Percentiles rank a stretch among this genome's conserved stretches.
Conservation (phyloP, 2,329 filamentous ascomycete species). For the Hypoxylon sp. region DNA sequence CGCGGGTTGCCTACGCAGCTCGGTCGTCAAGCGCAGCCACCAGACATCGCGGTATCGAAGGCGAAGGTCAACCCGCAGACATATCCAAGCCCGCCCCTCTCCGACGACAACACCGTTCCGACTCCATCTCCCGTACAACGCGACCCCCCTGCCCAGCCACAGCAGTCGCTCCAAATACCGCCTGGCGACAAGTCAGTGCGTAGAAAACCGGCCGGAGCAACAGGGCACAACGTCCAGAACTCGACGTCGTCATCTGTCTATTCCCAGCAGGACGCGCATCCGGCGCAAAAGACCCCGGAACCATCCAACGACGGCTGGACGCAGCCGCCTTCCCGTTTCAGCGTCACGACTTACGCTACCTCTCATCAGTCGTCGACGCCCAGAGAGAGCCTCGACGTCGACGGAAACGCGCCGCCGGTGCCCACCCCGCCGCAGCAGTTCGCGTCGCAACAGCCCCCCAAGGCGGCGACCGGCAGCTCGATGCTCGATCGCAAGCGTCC, state of each 20-base stretch:
- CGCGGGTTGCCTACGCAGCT: slow-evolving; percentile 1
- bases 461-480: slow-evolving; percentile 36
- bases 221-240: slow-evolving; percentile 43
- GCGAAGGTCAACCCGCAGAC: slow-evolving; percentile 31
- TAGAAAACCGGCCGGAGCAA: slow-evolving; percentile 52
- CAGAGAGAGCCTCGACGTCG: slow-evolving; percentile 49
- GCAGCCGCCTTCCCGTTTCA: slow-evolving; percentile 68
- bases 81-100: slow-evolving; percentile 52
- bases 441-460: slow-evolving; percentile 31
- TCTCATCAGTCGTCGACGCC: slow-evolving; percentile 55
- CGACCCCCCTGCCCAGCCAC: slow-evolving; percentile 29
- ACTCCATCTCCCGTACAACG: slow-evolving; percentile 17
- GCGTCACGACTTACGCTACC: slow-evolving; percentile 67
- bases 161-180: slow-evolving; percentile 38
- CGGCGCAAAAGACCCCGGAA: slow-evolving; percentile 24
- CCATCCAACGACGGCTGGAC: slow-evolving; percentile 51
- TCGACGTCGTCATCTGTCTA: slow-evolving; percentile 50
- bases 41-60: slow-evolving; percentile 38
- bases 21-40: slow-evolving; percentile 18
- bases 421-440: slow-evolving; percentile 48
- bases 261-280: slow-evolving; percentile 44
- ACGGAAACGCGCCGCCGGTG: slow-evolving; percentile 49
- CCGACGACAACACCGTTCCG: slow-evolving; percentile 41
- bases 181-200: slow-evolving; percentile 52
- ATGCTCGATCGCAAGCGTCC: slow-evolving; percentile 53